phyloP scores from a whole-genome alignment of 768 basidiomycete genomes.

The Termitomyces sp. region DNA sequence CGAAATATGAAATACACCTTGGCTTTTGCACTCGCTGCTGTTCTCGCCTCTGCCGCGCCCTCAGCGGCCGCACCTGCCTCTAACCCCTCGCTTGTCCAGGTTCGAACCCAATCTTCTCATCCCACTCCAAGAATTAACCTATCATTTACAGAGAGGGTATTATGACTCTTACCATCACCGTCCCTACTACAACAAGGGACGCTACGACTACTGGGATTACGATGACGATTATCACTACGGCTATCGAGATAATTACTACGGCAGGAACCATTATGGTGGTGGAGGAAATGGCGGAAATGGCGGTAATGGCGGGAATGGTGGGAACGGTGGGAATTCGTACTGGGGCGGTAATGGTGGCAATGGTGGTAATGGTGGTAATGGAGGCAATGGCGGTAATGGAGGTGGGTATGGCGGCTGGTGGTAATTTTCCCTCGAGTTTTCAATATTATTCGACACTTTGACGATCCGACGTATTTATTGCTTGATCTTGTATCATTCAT shows the following conservation, averaged over 20 bases:
- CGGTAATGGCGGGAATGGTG: not conserved
- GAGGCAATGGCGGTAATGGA: not conserved
- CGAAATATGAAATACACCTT: not conserved
- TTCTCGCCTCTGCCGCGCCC: not conserved
- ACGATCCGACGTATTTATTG: too few relatives aligned
- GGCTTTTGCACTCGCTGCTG: not conserved
- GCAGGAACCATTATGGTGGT: not conserved
- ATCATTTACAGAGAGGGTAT: not conserved
- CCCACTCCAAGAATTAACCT: accelerated
- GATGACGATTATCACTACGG: not conserved
- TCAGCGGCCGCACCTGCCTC: not conserved
- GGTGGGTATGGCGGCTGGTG: not conserved
- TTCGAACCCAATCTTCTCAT: not conserved
- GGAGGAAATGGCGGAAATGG: not conserved
- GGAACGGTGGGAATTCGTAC: not conserved
- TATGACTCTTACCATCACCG: not conserved
- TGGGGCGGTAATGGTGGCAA: not conserved
- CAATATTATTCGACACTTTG: too few relatives aligned
- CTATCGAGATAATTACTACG: not conserved
- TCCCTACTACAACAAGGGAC: not conserved
- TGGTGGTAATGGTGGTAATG: not conserved
- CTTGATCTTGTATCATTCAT: too few relatives aligned
- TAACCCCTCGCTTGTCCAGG: not conserved
- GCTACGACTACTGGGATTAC: not conserved
- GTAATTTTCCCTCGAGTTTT: not conserved